Percentiles rank a stretch among this genome's conserved stretches.
Conservation (phyloP, 768 basidiomycete genomes). For the Leccinum imitatum region DNA sequence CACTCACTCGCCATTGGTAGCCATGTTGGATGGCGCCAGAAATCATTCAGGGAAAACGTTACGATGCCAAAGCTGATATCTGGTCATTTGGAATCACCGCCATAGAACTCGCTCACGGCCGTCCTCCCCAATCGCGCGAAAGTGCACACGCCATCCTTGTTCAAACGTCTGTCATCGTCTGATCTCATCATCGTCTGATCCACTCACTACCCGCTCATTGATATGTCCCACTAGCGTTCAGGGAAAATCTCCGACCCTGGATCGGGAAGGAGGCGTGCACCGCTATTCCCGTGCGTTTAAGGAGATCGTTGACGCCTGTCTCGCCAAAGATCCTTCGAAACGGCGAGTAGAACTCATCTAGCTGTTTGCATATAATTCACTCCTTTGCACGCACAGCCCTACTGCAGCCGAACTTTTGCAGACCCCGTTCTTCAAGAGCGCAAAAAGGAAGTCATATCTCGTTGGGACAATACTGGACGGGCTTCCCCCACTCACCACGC, state of each 20-base stretch:
- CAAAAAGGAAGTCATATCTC: slow-evolving; percentile 79
- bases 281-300: slow-evolving; percentile 82
- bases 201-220: slow-evolving; percentile 1
- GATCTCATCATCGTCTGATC: not conserved
- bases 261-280: slow-evolving; percentile 66
- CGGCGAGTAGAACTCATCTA: slow-evolving; percentile 44
- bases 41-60: slow-evolving; percentile 78
- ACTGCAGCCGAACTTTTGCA: slow-evolving; percentile 76
- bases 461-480: slow-evolving; percentile 73
- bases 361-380: not conserved
- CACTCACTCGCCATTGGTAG: slow-evolving; percentile 31
- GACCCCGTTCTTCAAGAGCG: slow-evolving; percentile 72
- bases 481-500: slow-evolving; percentile 68
- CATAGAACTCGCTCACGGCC: slow-evolving; percentile 83
- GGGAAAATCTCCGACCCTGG: slow-evolving; percentile 74
- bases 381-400: slow-evolving; percentile 49
- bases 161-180: slow-evolving; percentile 52
- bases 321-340: slow-evolving; percentile 79
- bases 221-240: slow-evolving; percentile 50
- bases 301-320: slow-evolving; percentile 79
- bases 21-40: slow-evolving; percentile 99
- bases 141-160: slow-evolving; percentile 71
- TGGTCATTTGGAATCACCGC: slow-evolving; percentile 98
- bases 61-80: slow-evolving; percentile 87
- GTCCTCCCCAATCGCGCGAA: slow-evolving; percentile 80